Evolutionary conservation across 139 green algal species (phyloP), one percentile per base, ranked within the genome.

Genomic region (Haematococcus lacustris): DNA sequence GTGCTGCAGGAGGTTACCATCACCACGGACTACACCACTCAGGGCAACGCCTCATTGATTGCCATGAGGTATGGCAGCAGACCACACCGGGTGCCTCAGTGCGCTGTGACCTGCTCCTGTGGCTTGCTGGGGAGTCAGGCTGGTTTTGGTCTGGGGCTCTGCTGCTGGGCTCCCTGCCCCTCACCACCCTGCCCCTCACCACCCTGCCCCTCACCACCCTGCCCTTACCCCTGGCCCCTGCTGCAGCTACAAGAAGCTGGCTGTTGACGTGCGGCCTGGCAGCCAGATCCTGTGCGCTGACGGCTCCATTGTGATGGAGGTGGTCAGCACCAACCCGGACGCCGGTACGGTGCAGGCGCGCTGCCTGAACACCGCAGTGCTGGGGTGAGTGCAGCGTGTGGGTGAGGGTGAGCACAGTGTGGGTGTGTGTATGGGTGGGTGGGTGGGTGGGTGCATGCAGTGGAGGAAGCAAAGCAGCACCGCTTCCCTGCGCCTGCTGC

Each of bases 301-400:
- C 76, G 95, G 95, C 37, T 94, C 81, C 74, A 96, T 98, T 66
- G 96, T 96, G 37, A 84, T 99, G 79, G 90, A 95, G 75, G 93
- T 98, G 13, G 38, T 98, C 28, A 84, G 68, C 28, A 94, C 84
- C 38, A 71, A 97, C 79, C 84, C 87, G 32, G 74, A 78, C 3
- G 75, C 73, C 47, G 93, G 92, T 60, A 96, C 83, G 25, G 94
- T 98, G 47, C 70, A 69, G 3, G 84, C 72, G 21, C 76, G 74
- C 51, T 96, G 89, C 80, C 82, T 94, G 51, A 98, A 98, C 85
- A 94, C 88, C n/a, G 94, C 94, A 23, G 91, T 81, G n/a, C 87
- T 98, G 34, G 94, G 92, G 87, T 92, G 73, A 83, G 83, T 62
- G 6, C 34, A 28, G 9, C 28, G 43, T 53, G 9, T 53, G 53